These are phyloP conservation scores for Apostasia shenzhenica DNA, from an alignment of 106 monocot species.

Conservation along the genomic window DNA sequence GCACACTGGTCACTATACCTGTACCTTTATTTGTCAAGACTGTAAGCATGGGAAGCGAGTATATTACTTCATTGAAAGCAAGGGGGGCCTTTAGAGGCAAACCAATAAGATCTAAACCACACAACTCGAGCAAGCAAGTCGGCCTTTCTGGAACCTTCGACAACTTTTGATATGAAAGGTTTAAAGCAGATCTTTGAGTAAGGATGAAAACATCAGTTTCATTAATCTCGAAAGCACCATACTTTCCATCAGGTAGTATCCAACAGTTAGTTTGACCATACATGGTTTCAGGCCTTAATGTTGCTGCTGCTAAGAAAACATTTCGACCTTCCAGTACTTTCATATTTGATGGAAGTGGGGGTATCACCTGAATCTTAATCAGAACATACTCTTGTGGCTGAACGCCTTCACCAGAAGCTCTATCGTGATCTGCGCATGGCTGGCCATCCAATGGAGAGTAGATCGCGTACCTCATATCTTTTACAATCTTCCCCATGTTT, in stretches of 20 bases:
- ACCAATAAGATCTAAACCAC: constrained; percentile 80
- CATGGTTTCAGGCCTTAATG: constrained; percentile 94
- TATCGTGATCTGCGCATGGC: constrained; percentile 95
- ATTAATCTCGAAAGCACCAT: constrained; percentile 93
- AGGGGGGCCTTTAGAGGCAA: constrained; percentile 69
- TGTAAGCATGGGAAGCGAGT: constrained; percentile 92
- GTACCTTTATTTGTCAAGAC: constrained; percentile 93
- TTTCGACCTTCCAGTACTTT: constrained; percentile 67
- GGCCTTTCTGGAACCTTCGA: constrained; percentile 67
- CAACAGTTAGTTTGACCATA: constrained; percentile 95
- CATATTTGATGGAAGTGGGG: constrained; percentile 67
- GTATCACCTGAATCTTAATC: constrained; percentile 81
- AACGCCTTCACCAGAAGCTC: constrained; percentile 87
- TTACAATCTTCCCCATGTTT: constrained; percentile 70
- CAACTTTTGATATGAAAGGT: constrained; percentile 76
- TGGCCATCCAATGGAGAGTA: constrained; percentile 89
- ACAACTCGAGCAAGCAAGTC: constrained; percentile 63
- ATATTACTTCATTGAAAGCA: constrained; percentile 68
- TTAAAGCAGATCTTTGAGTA: constrained; percentile 68
- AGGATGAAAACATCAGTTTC: constrained; percentile 80
- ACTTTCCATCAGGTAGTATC: constrained; percentile 87
- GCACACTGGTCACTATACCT: constrained; percentile 93
- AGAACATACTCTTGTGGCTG: constrained; percentile 85
- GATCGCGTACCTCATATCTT: constrained; percentile 76
- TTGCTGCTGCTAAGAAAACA: constrained; percentile 79